Evolutionary conservation across 352 stramenopile species (phyloP).

Genomic region (Peronospora farinosa): DNA sequence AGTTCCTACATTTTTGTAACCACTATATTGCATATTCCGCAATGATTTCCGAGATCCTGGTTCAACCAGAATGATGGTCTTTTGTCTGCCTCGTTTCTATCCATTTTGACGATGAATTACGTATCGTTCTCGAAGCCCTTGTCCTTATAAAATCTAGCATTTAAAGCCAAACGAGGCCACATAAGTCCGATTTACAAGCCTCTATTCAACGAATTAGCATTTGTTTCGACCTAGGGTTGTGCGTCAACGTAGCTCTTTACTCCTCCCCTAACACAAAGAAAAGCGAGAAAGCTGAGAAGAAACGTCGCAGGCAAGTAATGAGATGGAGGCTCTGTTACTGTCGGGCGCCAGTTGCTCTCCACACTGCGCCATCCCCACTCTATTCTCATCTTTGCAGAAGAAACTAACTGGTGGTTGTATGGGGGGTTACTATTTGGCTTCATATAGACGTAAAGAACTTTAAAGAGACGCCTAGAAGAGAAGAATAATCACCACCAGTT

Average conservation of each 20-base stretch:
- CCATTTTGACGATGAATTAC: conserved; percentile 8
- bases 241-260: conserved; percentile 12
- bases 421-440: conserved; percentile 7
- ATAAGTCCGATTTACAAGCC: conserved; percentile 3
- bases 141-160: conserved; percentile 5
- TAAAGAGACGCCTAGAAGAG: conserved; percentile 10
- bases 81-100: conserved; percentile 21
- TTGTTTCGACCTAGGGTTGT: conserved; percentile 14
- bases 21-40: conserved; percentile 3
- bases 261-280: conserved; percentile 33
- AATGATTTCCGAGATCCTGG: conserved; percentile 15
- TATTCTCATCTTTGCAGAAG: too few species aligned
- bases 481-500: conserved; percentile 12
- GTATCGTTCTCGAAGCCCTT: conserved; percentile 17
- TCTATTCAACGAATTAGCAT: conserved; percentile 1
- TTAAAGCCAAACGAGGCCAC: background rate
- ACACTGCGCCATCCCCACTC: too few species aligned
- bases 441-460: conserved; percentile 19
- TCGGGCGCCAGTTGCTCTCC: background rate
- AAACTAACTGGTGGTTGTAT: conserved; percentile 19
- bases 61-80: conserved; percentile 35
- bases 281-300: conserved; percentile 31
- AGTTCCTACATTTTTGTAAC: too few species aligned
- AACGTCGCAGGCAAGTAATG: conserved; percentile 36
- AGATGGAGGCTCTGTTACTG: conserved; percentile 1